A percentile compares a stretch with the other conserved stretches of the same genome.
Evolutionary conservation across 1,284 basidiomycete genomes (phyloP).

Genomic region (Cutaneotrichosporon cavernicola): DNA sequence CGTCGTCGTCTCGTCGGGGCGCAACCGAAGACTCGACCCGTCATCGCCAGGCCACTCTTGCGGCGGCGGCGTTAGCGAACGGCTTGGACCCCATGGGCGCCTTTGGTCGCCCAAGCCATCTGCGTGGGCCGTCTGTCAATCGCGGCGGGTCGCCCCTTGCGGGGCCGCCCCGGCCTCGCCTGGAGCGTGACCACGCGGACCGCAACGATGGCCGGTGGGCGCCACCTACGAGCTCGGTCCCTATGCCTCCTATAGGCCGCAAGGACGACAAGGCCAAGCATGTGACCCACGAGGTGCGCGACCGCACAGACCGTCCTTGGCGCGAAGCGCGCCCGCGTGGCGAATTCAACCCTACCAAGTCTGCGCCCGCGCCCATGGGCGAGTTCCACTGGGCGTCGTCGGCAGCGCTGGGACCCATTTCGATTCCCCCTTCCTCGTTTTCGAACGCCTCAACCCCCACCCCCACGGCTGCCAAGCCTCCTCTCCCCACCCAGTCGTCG

Average conservation of each 20-base stretch:
- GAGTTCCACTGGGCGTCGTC: neutral
- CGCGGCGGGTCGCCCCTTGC: constrained; percentile 15
- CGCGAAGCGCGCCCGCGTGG: constrained; percentile 2
- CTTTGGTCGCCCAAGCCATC: constrained; percentile 33
- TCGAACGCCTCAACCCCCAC: constrained; percentile 3
- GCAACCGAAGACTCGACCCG: constrained; percentile 25
- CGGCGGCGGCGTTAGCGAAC: constrained; percentile 36
- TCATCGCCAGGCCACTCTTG: constrained; percentile 31
- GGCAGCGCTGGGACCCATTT: neutral
- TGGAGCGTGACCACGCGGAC: constrained; percentile 7
- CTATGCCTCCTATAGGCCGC: neutral
- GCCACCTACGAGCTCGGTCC: constrained; percentile 16
- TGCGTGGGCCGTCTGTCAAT: constrained; percentile 13
- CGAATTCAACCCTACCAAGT: constrained; percentile 10
- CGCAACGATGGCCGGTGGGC: constrained; percentile 14
- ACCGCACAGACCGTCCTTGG: neutral
- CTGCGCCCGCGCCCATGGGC: constrained; percentile 7
- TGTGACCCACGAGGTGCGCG: constrained; percentile 3
- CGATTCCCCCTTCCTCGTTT: neutral
- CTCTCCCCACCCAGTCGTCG: constrained; percentile 7
- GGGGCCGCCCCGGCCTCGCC: constrained; percentile 5
- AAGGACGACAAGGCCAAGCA: constrained; percentile 2
- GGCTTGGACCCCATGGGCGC: constrained; percentile 39
- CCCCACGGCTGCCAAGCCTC: constrained; percentile 1
- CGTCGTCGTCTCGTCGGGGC: constrained; percentile 12